Base-by-base conservation (phyloP, 2,329 filamentous ascomycete genomes). In the Penicillium sp. region DNA sequence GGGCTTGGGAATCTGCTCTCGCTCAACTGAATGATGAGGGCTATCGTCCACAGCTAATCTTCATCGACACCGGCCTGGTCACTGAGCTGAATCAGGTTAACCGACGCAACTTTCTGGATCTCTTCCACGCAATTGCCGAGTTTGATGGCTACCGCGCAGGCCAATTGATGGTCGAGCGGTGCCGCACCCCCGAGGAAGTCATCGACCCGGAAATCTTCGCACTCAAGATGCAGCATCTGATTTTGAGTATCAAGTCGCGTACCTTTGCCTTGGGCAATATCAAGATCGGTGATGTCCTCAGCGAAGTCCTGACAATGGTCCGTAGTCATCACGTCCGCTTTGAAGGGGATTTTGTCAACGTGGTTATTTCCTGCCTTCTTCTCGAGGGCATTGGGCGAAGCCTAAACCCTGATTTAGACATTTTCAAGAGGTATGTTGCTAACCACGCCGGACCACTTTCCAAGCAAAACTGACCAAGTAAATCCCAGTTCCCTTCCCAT, bases 261-360 rank as follows among this genome's bases (percentile, higher is more conserved):
- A 98, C 93, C 0, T 85, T 98, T 46, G 90, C 93, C 0, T 77
- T 98, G 0, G 91, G 91, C 4, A 95, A 89, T 62, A 86, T 98
- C 70, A 94, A 90, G 72, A 96, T 98, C 52, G 93, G 93, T 9
- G 93, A 98, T 59, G 89, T 98, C 16, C 71, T 98, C 24, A 89
- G 93, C 61, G 81, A 94, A 58, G 93, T 97, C 0, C 75, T 98
- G 36, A 78, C 78, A 49, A 96, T 98, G 89, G 93, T 98, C 24
- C 82, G 93, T 45, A 74, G 77, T 8, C 93, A 98, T 66, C 93
- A 98, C 64, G 93, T 98, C 3, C 80, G 93, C 7, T 79, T 98
- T 41, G 93, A 98, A 69, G 93, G 93, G 7, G 93, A 98, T 66
- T 98, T 97, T 64, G 89, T 98, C 64, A 98, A 98, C 63, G 93